A percentile compares a stretch with the other conserved stretches of the same genome.
phyloP scores from a whole-genome alignment of 1,284 basidiomycete genomes.

The Cyathus olla region DNA sequence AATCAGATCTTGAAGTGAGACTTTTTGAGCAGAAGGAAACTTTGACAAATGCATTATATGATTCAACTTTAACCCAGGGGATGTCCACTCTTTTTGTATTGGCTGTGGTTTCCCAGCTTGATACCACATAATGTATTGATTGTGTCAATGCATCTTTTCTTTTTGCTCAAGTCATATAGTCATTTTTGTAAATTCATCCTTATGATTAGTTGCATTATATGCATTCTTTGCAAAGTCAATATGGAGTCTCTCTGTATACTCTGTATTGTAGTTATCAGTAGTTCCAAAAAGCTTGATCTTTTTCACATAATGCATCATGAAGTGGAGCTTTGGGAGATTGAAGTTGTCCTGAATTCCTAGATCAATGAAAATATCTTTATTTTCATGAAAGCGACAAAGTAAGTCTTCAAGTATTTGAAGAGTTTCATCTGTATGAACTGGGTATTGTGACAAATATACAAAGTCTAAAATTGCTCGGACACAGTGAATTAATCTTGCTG shows the following conservation, averaged over 20 bases:
- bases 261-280: conserved; percentile 6
- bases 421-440: conserved; percentile 6
- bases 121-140: conserved; percentile 13
- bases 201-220: background rate
- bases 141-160: background rate
- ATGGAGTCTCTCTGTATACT: background rate
- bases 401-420: background rate
- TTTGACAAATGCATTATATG: background rate
- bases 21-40: background rate
- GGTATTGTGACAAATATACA: conserved; percentile 34
- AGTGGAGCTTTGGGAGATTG: conserved; percentile 34
- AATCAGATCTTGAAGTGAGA: background rate
- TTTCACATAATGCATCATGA: background rate
- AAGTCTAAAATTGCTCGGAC: conserved; percentile 39
- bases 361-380: background rate
- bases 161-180: background rate
- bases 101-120: conserved; percentile 5
- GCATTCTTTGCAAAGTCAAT: conserved; percentile 2
- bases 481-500: conserved; percentile 11
- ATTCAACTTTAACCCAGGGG: background rate
- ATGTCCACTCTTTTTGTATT: background rate
- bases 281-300: conserved; percentile 29
- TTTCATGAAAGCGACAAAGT: background rate
- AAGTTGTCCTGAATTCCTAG: conserved; percentile 17
- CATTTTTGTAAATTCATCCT: background rate